Conservation (phyloP, 495 filamentous ascomycete genomes). For the Daldinia vernicosa region DNA sequence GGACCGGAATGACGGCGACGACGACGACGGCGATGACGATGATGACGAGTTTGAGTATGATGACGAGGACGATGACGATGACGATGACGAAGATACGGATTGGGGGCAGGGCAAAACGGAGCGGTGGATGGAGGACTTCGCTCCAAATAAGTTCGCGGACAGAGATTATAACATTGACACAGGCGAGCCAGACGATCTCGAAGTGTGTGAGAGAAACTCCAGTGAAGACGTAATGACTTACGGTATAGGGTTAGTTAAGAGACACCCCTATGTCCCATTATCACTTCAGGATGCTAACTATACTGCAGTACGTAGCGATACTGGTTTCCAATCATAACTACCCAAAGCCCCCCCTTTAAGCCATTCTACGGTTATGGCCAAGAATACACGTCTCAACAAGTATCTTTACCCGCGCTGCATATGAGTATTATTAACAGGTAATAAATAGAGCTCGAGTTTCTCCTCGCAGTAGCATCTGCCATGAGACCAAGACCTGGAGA, state of each 20-base stretch:
- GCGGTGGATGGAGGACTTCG: not conserved
- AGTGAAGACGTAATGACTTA: not conserved
- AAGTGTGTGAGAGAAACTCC: not conserved
- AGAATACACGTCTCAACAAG: not conserved
- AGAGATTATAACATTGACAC: not conserved
- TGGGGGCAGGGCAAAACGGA: not conserved
- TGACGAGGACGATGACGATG: no score
- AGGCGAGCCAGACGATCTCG: not conserved
- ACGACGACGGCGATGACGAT: not conserved
- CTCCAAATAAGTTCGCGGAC: not conserved
- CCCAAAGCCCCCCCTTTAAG: not conserved
- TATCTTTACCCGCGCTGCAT: not conserved
- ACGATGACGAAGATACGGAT: not conserved
- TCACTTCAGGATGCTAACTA: not conserved
- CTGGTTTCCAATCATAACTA: not conserved
- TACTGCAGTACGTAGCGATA: not conserved
- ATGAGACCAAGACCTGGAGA: not conserved
- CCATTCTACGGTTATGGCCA: not conserved
- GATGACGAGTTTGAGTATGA: no score
- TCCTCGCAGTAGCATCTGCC: slow-evolving; percentile 7
- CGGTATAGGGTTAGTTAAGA: slow-evolving; percentile 5
- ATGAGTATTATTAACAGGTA: slow-evolving; percentile 8
- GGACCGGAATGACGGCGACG: not conserved
- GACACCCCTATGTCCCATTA: not conserved
- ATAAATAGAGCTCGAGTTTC: slow-evolving; percentile 31